A percentile compares a stretch with the other conserved stretches of the same genome.
These are phyloP conservation scores for Discostella stelligera DNA, from an alignment of 352 stramenopile species.

Conservation along the genomic window DNA sequence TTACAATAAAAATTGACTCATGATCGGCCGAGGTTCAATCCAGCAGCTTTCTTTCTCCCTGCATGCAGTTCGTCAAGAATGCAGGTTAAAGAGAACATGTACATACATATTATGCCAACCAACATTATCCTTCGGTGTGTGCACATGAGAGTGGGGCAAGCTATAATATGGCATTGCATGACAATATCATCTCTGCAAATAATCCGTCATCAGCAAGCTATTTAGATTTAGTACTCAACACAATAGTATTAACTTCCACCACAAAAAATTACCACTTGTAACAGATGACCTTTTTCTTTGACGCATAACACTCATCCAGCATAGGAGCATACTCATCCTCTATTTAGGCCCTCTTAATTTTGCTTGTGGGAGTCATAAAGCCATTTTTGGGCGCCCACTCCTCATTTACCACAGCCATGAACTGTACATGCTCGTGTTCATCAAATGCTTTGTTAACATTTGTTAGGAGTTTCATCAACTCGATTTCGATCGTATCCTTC, in stretches of 20 bases:
- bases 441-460: slow-evolving; percentile 60
- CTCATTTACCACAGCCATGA: slow-evolving; percentile 72
- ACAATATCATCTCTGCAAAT: too few relatives aligned
- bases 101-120: too few relatives aligned
- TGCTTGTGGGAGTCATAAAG: slow-evolving; percentile 76
- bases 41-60: too few relatives aligned
- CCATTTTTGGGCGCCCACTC: slow-evolving; percentile 75
- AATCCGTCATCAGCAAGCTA: too few relatives aligned
- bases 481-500: slow-evolving; percentile 51
- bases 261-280: slow-evolving; percentile 44
- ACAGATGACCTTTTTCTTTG: slow-evolving; percentile 72
- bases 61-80: too few relatives aligned
- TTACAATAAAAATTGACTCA: too few relatives aligned
- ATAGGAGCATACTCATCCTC: slow-evolving; percentile 59
- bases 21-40: too few relatives aligned
- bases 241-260: not conserved
- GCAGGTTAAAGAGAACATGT: too few relatives aligned
- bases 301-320: slow-evolving; percentile 64
- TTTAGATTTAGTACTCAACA: too few relatives aligned
- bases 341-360: slow-evolving; percentile 71
- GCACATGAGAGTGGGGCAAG: too few relatives aligned
- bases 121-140: too few relatives aligned
- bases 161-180: too few relatives aligned
- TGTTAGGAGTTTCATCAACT: slow-evolving; percentile 48
- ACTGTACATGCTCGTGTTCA: slow-evolving; percentile 60